phyloP scores from a whole-genome alignment of 768 basidiomycete genomes.

The Rubroboletus pulcherrimus region DNA sequence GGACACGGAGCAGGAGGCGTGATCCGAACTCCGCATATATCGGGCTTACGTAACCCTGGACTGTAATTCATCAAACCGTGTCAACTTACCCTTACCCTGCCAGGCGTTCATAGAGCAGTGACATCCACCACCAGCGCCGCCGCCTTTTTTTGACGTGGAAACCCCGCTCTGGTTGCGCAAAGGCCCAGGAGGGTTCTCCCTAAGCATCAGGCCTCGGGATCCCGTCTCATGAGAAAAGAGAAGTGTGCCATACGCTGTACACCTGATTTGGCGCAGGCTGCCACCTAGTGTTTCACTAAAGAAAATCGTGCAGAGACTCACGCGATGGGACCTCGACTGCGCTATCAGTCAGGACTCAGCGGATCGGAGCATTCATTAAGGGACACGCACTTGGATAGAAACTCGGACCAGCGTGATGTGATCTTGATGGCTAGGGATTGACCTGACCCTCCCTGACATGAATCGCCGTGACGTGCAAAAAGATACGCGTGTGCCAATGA shows the following conservation, averaged over 20 bases:
- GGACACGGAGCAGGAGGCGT: constrained; percentile 15
- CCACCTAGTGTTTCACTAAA: constrained; percentile 12
- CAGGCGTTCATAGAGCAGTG: not conserved
- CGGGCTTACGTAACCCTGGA: constrained; percentile 25
- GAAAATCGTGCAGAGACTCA: constrained; percentile 1
- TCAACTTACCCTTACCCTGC: not conserved
- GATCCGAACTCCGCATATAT: constrained; percentile 28
- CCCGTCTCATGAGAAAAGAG: constrained; percentile 11
- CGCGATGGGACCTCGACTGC: constrained; percentile 1
- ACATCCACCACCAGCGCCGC: not conserved
- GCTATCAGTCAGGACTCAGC: not conserved
- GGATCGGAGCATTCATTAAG: constrained; percentile 13
- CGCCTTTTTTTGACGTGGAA: not conserved
- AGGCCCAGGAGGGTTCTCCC: constrained; percentile 1
- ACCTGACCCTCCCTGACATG: constrained; percentile 32
- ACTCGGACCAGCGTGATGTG: constrained; percentile 26
- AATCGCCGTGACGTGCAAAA: constrained; percentile 41
- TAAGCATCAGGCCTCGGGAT: constrained; percentile 2
- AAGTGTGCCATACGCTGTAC: not conserved
- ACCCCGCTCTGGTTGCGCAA: not conserved
- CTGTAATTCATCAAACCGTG: not conserved
- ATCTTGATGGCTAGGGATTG: constrained; percentile 32
- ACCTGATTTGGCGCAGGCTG: constrained; percentile 4
- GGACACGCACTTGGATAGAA: constrained; percentile 12
- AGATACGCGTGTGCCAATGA: constrained; percentile 20